Evolutionary conservation across 371 early-diverging fungal genomes (phyloP).

Genomic region (Apophysomyces trapeziformis): DNA sequence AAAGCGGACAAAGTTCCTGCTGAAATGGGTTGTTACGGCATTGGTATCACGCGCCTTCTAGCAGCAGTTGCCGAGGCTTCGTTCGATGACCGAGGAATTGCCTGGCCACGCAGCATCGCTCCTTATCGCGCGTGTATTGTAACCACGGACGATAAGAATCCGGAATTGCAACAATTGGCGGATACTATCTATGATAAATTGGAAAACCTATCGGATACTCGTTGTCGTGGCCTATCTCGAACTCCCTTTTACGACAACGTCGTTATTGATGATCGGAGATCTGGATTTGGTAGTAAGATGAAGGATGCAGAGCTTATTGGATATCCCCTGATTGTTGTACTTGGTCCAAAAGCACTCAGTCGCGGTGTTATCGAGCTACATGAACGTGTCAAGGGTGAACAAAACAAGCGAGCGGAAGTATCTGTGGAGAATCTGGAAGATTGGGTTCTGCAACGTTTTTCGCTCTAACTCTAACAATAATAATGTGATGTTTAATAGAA

Average conservation of each 20-base stretch:
- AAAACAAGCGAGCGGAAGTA: slow-evolving; percentile 25
- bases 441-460: slow-evolving; percentile 18
- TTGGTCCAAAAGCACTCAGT: slow-evolving; percentile 63
- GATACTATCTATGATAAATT: slow-evolving; percentile 55
- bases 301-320: slow-evolving; percentile 77
- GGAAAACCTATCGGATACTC: slow-evolving; percentile 8
- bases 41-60: slow-evolving; percentile 82
- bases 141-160: slow-evolving; percentile 55
- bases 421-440: slow-evolving; percentile 21
- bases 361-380: slow-evolving; percentile 66
- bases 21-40: slow-evolving; percentile 94
- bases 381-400: slow-evolving; percentile 50
- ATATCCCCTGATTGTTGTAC: slow-evolving; percentile 68
- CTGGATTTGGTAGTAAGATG: slow-evolving; percentile 72
- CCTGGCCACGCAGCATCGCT: slow-evolving; percentile 79
- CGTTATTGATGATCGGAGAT: slow-evolving; percentile 62
- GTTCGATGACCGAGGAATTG: slow-evolving; percentile 69
- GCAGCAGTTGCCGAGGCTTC: slow-evolving; percentile 79
- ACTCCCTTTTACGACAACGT: slow-evolving; percentile 20
- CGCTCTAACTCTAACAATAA: neutral
- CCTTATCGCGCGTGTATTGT: slow-evolving; percentile 75
- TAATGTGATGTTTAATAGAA: neutral
- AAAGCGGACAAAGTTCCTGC: slow-evolving; percentile 48
- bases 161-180: slow-evolving; percentile 39
- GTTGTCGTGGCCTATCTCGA: slow-evolving; percentile 1